phyloP scores from a whole-genome alignment of 2,329 filamentous ascomycete genomes.

The Fusarium ambrosium region DNA sequence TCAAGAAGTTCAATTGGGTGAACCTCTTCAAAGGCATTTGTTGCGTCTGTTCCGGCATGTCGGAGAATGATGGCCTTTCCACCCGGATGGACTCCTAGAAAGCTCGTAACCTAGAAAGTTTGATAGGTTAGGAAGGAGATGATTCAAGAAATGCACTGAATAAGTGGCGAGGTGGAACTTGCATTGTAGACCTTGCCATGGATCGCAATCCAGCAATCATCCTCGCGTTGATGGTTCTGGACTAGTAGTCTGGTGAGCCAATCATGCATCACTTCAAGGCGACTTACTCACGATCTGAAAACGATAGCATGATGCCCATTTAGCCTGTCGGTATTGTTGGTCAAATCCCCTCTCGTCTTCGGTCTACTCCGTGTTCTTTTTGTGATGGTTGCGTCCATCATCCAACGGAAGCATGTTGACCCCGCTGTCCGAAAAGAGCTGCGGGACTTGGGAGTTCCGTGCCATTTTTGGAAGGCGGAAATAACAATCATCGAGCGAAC shows the following conservation, averaged over 20 bases:
- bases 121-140: background rate
- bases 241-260: constrained; percentile 3
- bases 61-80: constrained; percentile 22
- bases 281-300: constrained; percentile 13
- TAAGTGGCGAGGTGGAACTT: too few relatives aligned
- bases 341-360: background rate
- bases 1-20: constrained; percentile 21
- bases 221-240: background rate
- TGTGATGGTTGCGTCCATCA: background rate
- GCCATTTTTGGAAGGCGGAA: background rate
- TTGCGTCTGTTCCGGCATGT: constrained; percentile 26
- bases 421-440: background rate
- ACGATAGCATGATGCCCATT: background rate
- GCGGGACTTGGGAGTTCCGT: background rate
- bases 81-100: constrained; percentile 18
- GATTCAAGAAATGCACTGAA: background rate
- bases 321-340: background rate
- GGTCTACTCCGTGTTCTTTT: background rate
- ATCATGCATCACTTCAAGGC: background rate
- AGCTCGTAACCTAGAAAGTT: constrained; percentile 6
- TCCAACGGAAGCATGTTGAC: background rate
- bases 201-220: constrained; percentile 21
- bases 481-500: background rate
- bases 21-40: constrained; percentile 18
- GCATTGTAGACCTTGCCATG: constrained; percentile 19